Percentiles rank a stretch among this genome's conserved stretches.
These are phyloP conservation scores for Candida easanensis DNA, from an alignment of 805 yeast genomes.

Conservation along the genomic window DNA sequence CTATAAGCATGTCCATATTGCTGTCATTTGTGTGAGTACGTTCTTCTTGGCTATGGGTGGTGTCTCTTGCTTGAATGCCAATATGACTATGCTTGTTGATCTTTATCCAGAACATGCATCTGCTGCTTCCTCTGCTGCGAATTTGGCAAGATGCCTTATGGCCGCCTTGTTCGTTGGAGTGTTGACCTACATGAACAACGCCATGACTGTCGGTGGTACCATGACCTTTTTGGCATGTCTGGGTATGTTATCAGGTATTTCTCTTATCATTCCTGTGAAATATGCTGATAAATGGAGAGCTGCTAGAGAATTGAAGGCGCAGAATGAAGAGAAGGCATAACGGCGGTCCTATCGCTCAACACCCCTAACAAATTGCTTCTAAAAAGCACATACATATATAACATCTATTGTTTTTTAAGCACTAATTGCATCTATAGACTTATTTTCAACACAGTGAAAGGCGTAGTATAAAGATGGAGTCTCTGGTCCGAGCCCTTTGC, in stretches of 20 bases:
- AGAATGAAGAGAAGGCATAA: too few relatives aligned
- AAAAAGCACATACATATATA: too few relatives aligned
- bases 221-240: conserved; percentile 65
- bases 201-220: conserved; percentile 70
- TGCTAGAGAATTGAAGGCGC: conserved; percentile 17
- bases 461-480: too few relatives aligned
- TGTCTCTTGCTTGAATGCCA: conserved; percentile 52
- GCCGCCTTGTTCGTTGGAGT: conserved; percentile 72
- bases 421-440: too few relatives aligned
- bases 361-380: too few relatives aligned
- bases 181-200: conserved; percentile 54
- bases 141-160: conserved; percentile 67
- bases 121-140: conserved; percentile 70
- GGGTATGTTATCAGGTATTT: conserved; percentile 27
- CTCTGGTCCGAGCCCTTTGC: too few relatives aligned
- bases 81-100: conserved; percentile 71
- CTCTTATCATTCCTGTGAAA: conserved; percentile 28
- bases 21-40: conserved; percentile 43
- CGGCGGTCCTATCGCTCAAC: too few relatives aligned
- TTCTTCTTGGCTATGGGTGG: conserved; percentile 58
- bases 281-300: conserved; percentile 30
- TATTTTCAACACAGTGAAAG: too few relatives aligned
- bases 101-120: conserved; percentile 68
- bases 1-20: conserved; percentile 28
- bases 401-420: too few relatives aligned